Conservation (phyloP, 163 green algal genomes). For the Trebouxiophyceae sp. region DNA sequence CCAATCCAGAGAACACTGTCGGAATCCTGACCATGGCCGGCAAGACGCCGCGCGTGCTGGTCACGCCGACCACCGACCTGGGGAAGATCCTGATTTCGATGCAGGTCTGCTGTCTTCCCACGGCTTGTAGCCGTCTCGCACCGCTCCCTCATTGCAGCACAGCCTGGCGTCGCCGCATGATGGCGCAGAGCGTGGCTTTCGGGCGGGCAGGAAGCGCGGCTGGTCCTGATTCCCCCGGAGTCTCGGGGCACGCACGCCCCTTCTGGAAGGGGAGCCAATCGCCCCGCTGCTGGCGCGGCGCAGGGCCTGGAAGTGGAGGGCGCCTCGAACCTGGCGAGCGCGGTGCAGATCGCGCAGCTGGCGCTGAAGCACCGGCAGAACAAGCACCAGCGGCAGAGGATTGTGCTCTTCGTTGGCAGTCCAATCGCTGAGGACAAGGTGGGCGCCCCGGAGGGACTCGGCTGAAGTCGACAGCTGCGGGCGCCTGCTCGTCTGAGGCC, state of each 20-base stretch:
- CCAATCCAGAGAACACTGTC: constrained; percentile 96
- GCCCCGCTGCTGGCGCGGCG: no score
- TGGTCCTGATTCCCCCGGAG: no score
- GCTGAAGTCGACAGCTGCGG: no score
- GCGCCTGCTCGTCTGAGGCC: not conserved
- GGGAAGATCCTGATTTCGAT: constrained; percentile 84
- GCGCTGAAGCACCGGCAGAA: constrained; percentile 98
- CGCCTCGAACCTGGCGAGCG: constrained; percentile 71
- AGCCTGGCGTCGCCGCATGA: no score
- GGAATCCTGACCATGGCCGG: constrained; percentile 96
- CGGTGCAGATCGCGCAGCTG: constrained; percentile 96
- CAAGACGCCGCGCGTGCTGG: constrained; percentile 85
- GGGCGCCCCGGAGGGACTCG: no score
- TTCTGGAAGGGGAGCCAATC: no score
- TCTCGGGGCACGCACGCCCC: no score
- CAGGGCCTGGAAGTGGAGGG: constrained; percentile 84
- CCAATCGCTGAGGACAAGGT: constrained; percentile 83
- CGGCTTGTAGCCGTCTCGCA: no score
- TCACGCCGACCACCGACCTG: constrained; percentile 95
- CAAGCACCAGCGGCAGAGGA: constrained; percentile 98
- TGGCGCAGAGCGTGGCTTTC: no score
- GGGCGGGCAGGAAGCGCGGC: no score
- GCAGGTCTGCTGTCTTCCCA: constrained; percentile 6
- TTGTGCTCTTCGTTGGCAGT: constrained; percentile 95
- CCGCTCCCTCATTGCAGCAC: no score